phyloP scores from a whole-genome alignment of 2,329 filamentous ascomycete genomes.

The Beauveria australis region DNA sequence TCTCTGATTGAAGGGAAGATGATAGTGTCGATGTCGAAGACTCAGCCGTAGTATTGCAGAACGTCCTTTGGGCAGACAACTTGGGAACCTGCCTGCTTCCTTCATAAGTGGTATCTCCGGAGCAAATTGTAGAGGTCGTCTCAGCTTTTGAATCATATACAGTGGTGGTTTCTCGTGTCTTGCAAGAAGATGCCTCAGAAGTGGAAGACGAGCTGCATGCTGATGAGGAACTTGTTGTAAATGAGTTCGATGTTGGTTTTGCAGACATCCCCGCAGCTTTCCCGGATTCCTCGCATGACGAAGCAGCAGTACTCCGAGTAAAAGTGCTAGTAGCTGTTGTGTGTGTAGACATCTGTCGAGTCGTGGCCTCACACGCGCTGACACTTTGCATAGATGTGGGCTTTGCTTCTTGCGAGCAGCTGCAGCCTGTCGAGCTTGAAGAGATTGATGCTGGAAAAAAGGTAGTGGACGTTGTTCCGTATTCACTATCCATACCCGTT shows the following conservation, averaged over 20 bases:
- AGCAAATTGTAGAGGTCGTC: background rate
- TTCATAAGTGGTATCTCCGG: background rate
- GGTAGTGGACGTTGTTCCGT: background rate
- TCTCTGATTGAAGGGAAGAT: background rate
- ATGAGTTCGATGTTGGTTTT: background rate
- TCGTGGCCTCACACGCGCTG: background rate
- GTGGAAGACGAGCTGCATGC: background rate
- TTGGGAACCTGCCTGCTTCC: conserved; percentile 4
- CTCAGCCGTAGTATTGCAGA: background rate
- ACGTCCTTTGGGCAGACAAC: background rate
- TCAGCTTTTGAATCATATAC: background rate
- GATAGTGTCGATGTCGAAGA: background rate
- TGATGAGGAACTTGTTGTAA: background rate
- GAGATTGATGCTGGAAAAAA: background rate
- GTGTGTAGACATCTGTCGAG: background rate
- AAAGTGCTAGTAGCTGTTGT: background rate
- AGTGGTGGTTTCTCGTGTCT: background rate
- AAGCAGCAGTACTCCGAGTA: background rate
- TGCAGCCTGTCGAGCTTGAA: background rate
- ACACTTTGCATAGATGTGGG: background rate
- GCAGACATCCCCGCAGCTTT: background rate
- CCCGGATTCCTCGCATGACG: background rate
- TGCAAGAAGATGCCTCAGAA: background rate
- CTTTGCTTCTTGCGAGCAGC: background rate
- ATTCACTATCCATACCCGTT: background rate